Evolutionary conservation across 371 early-diverging fungal genomes (phyloP).

Genomic region (Apophysomyces ossiformis): DNA sequence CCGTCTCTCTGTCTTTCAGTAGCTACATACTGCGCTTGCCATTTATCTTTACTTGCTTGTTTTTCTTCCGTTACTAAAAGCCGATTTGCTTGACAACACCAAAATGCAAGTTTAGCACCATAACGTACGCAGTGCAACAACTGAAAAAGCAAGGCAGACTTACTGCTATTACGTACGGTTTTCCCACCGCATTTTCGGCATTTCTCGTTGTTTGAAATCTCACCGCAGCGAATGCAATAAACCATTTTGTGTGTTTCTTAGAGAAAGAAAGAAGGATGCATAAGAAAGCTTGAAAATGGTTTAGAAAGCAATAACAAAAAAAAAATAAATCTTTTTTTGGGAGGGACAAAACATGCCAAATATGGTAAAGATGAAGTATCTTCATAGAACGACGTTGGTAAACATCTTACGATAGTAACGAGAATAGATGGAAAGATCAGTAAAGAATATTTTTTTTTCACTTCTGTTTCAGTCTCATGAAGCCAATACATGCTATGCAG

Average conservation of each 20-base stretch:
- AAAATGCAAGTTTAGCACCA: not conserved
- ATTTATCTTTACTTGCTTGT: constrained; percentile 42
- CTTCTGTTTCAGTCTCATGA: too few species aligned
- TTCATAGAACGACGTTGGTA: not conserved
- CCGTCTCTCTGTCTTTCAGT: too few species aligned
- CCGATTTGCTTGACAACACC: constrained; percentile 42
- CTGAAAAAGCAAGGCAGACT: not conserved
- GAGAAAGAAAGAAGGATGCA: constrained; percentile 5
- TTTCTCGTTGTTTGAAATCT: constrained; percentile 54
- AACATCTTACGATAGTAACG: not conserved
- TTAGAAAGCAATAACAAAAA: not conserved
- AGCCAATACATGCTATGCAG: too few species aligned
- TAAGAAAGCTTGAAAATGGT: not conserved
- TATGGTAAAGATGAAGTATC: not conserved
- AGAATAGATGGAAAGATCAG: not conserved
- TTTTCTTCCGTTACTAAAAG: constrained; percentile 14
- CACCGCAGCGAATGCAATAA: constrained; percentile 67
- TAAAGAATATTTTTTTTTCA: too few species aligned
- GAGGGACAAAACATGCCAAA: constrained; percentile 6
- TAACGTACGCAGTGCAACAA: too few species aligned
- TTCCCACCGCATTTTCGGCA: constrained; percentile 65
- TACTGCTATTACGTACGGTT: constrained; percentile 47
- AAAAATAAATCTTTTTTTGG: constrained; percentile 7
- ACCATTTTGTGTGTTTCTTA: constrained; percentile 41
- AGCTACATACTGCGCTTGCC: constrained; percentile 49